Conservation (phyloP, 2,329 filamentous ascomycete genomes). For the Talaromyces atroroseus region DNA sequence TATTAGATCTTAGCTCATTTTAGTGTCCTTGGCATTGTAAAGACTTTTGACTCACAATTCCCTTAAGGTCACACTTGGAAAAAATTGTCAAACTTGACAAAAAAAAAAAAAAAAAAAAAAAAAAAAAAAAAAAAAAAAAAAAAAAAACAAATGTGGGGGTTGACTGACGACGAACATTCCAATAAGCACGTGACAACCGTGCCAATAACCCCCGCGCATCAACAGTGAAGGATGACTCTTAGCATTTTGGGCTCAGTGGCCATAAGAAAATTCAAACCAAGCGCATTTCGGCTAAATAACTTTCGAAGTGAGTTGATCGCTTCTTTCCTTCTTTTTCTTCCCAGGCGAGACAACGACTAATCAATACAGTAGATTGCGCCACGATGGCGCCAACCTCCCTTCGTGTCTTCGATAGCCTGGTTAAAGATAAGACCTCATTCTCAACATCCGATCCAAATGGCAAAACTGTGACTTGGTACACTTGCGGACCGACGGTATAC, state of each 20-base stretch:
- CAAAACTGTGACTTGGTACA: conserved; percentile 67
- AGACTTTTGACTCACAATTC: too few relatives aligned
- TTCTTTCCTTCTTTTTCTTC: background rate
- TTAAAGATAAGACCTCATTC: background rate
- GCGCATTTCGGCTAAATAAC: background rate
- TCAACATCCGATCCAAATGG: conserved; percentile 1
- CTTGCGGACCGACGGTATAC: conserved; percentile 75
- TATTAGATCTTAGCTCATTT: too few relatives aligned
- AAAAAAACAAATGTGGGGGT: too few relatives aligned
- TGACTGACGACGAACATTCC: background rate
- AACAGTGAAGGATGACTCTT: background rate
- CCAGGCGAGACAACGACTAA: background rate
- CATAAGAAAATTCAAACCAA: background rate
- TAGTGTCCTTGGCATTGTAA: too few relatives aligned
- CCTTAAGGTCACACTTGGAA: too few relatives aligned
- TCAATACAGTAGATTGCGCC: background rate
- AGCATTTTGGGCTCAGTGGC: background rate
- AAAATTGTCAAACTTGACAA: too few relatives aligned
- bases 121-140: too few relatives aligned
- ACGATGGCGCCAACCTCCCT: background rate
- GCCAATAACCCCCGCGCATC: background rate
- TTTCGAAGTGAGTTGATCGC: background rate
- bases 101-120: too few relatives aligned
- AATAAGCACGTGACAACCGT: background rate
- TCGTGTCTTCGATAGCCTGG: background rate